Base-by-base conservation (phyloP, 768 basidiomycete species). In the Heimioporus sp. region DNA sequence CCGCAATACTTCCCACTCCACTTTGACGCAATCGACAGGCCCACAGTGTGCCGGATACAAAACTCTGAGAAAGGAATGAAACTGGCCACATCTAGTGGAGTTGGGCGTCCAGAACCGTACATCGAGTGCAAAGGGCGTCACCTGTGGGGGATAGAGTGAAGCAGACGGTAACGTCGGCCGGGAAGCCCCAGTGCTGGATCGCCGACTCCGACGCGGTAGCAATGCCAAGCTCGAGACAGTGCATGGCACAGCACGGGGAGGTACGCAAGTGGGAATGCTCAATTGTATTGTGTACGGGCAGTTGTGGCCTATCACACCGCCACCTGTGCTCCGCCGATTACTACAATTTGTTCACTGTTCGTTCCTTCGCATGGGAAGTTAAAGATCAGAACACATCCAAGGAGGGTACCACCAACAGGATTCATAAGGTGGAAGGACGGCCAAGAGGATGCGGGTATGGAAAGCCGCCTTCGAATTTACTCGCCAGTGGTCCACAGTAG, bases 321-420 rank as follows among this genome's bases (percentile, higher is more conserved):
- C 45, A 44, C 40, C 10, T 4, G 6, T 28, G 5, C 24, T 28
- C 24, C 7, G 21, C 21, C 3, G 21, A 24, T 24, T 24, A 24
- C 5, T 5, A 5, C 5, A 24, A 24, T 24, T 24, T 24, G 21
- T 24, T 38, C 8, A 52, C 41, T 40, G 32, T n/a, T 43, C 31
- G 9, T 17, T 28, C 19, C 46, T 46, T 38, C 53, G 24, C 32
- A 36, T 48, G 43, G 48, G 58, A 51, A 55, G 28, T 20, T 28
- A 21, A 41, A 15, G 19, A 20, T 13, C 15, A 30, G 34, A 30
- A 46, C 3, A 2, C 20, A 38, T 38, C 24, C 37, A 38, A 10
- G 19, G 37, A 17, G 35, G 1, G 5, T 7, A 5, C 21, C 21
- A 3, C 24, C 7, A 6, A 28, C 24, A 28, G 6, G 6, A 28